A percentile compares a stretch with the other conserved stretches of the same genome.
Evolutionary conservation across 148 eudicot genomes (phyloP).

Genomic region (Rhododendron ovatum): DNA sequence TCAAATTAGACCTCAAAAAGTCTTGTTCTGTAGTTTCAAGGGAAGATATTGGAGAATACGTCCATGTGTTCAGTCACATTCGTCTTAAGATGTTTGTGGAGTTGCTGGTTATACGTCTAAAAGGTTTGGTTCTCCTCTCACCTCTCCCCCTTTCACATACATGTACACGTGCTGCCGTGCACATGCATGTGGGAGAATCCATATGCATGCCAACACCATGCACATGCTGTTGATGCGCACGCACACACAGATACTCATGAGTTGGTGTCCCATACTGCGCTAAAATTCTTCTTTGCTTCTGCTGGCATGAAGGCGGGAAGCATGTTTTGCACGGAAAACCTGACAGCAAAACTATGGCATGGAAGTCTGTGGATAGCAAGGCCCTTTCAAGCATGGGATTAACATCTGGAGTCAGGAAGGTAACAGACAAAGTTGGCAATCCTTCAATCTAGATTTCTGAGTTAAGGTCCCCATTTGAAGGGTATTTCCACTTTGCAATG

Average conservation of each 20-base stretch:
- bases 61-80: constrained; percentile 80
- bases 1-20: constrained; percentile 45
- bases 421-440: constrained; percentile 20
- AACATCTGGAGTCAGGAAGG: constrained; percentile 96
- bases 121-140: constrained; percentile 39
- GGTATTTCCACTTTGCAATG: neutral
- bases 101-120: constrained; percentile 46
- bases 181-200: neutral
- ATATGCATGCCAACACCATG: neutral
- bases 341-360: constrained; percentile 35
- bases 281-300: constrained; percentile 5
- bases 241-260: neutral
- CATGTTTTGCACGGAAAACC: constrained; percentile 25
- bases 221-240: neutral
- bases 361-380: constrained; percentile 64
- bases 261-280: neutral
- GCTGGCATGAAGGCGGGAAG: constrained; percentile 38
- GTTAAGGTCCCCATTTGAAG: neutral
- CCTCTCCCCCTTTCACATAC: neutral
- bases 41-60: constrained; percentile 80
- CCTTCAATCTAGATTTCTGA: neutral
- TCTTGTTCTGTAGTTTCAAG: constrained; percentile 48
- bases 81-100: constrained; percentile 93
- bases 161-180: neutral
- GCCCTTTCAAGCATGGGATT: constrained; percentile 79